These are phyloP conservation scores for Botrytis fabae DNA, from an alignment of 2,329 filamentous ascomycete genomes.

Conservation along the genomic window DNA sequence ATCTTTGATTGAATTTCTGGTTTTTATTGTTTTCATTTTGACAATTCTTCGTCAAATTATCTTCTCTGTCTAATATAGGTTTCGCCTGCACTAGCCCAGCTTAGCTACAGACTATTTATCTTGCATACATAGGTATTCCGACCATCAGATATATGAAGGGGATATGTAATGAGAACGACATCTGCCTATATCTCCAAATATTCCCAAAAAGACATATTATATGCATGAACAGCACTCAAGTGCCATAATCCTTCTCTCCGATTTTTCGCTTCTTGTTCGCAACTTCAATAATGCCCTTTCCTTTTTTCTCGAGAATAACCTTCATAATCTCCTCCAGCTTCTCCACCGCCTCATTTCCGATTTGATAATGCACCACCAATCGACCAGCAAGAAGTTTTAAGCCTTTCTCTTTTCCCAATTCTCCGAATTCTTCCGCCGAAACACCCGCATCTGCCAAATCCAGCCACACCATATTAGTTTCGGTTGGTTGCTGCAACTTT, in stretches of 20 bases:
- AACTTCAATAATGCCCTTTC: constrained; percentile 25
- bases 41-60: not conserved
- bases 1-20: not conserved
- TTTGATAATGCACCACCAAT: constrained; percentile 70
- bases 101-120: not conserved
- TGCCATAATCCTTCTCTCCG: constrained; percentile 39
- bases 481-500: constrained; percentile 58
- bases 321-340: constrained; percentile 51
- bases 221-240: constrained; percentile 17
- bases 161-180: not conserved
- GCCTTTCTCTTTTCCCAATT: constrained; percentile 56
- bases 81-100: too few species aligned
- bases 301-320: constrained; percentile 29
- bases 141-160: not conserved
- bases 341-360: constrained; percentile 58
- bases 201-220: too few species aligned
- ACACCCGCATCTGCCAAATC: constrained; percentile 60
- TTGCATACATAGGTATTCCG: not conserved
- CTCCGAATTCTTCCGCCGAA: constrained; percentile 52
- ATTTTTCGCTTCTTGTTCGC: constrained; percentile 28
- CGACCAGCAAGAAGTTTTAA: constrained; percentile 57
- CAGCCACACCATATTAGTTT: constrained; percentile 77
- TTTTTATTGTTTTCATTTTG: not conserved
- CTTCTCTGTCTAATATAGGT: not conserved
- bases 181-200: not conserved